phyloP scores from a whole-genome alignment of 768 basidiomycete species.

The Inosperma sp. region DNA sequence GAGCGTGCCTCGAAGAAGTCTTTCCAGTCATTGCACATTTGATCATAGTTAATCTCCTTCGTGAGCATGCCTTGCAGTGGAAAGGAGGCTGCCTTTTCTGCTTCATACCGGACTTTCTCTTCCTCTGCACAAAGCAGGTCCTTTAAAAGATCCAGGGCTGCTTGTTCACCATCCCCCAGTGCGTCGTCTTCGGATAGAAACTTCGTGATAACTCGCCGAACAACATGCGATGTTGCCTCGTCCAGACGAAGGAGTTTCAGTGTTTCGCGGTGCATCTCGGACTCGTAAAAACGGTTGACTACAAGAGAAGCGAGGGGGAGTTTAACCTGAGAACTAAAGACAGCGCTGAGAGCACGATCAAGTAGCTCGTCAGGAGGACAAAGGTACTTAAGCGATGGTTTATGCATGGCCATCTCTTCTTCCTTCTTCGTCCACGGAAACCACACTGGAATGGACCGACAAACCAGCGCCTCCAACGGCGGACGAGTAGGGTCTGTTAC shows the following conservation, averaged over 20 bases:
- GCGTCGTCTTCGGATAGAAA: not conserved
- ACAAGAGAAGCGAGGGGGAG: conserved; percentile 4
- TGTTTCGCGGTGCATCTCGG: not conserved
- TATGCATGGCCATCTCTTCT: not conserved
- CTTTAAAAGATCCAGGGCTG: not conserved
- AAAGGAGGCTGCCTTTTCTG: not conserved
- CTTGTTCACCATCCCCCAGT: not conserved
- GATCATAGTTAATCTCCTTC: not conserved
- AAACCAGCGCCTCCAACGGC: not conserved
- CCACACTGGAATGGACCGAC: conserved; percentile 7
- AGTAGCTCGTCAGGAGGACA: conserved; percentile 7
- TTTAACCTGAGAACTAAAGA: not conserved
- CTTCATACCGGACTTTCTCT: too few species aligned
- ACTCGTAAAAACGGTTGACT: not conserved
- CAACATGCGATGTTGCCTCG: conserved; percentile 2
- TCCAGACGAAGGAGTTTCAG: conserved; percentile 4
- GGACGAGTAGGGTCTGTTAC: not conserved
- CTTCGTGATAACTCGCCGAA: not conserved
- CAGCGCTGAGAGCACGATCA: conserved; percentile 8
- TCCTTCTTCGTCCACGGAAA: conserved; percentile 12
- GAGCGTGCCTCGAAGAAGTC: conserved; percentile 8
- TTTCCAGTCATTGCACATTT: conserved; percentile 1
- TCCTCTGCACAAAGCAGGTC: too few species aligned
- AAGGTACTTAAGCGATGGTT: not conserved
- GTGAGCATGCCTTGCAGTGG: conserved; percentile 10